These are phyloP conservation scores for Malus hybrid DNA, from an alignment of 331 rosid species.

Conservation along the genomic window DNA sequence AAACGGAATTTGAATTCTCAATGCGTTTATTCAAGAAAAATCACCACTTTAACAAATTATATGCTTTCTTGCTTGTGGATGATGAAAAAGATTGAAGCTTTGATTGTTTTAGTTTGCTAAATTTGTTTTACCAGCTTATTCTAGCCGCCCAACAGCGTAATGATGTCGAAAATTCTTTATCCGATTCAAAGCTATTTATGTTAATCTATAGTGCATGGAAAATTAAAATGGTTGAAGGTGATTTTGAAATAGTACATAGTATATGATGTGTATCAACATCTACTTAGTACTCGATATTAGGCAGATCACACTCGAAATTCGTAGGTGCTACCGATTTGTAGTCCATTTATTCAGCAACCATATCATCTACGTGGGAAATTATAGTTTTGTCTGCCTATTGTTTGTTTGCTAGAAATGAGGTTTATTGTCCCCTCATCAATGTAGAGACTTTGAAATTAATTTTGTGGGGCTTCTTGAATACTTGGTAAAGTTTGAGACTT, in stretches of 20 bases:
- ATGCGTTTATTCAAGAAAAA: too few species aligned
- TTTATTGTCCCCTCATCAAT: background rate
- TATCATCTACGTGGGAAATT: background rate
- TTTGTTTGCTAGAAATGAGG: background rate
- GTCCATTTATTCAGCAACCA: background rate
- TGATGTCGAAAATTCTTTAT: background rate
- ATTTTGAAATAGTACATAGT: background rate
- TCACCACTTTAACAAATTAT: background rate
- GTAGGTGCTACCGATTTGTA: background rate
- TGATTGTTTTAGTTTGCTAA: background rate
- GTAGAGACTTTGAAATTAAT: background rate
- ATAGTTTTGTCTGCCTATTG: background rate
- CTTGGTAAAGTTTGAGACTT: constrained; percentile 1
- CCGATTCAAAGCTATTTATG: background rate
- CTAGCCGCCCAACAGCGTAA: background rate
- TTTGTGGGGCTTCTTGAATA: background rate
- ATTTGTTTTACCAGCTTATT: background rate
- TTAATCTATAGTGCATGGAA: background rate
- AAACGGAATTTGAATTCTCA: too few species aligned
- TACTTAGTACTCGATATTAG: background rate
- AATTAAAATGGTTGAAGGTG: background rate
- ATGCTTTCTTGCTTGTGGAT: background rate
- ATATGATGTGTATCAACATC: background rate
- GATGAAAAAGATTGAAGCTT: background rate
- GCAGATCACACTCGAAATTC: background rate